phyloP scores from a whole-genome alignment of 306 rosid species.

The cucumber (Cucumis sativus) region Cucumber_9930_V3 NC_026657.2:26355501-26356000 shows the following conservation, averaged over 20 bases:
- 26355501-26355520: conserved; percentile 20
- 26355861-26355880: conserved; percentile 14
- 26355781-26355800: conserved; percentile 22
- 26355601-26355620: conserved; percentile 45
- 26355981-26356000: too few species aligned
- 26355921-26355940: conserved; percentile 10
- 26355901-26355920: conserved; percentile 24
- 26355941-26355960: too few species aligned
- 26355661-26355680: conserved; percentile 51
- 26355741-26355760: conserved; percentile 34
- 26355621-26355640: conserved; percentile 65
- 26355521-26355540: conserved; percentile 44
- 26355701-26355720: conserved; percentile 41
- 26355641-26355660: conserved; percentile 37
- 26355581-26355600: conserved; percentile 31
- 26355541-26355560: conserved; percentile 30
- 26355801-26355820: conserved; percentile 10
- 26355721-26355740: conserved; percentile 37
- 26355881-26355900: conserved; percentile 33
- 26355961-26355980: too few species aligned
- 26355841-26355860: conserved; percentile 21
- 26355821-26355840: conserved; percentile 16
- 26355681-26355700: conserved; percentile 75
- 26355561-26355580: conserved; percentile 43
- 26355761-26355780: conserved; percentile 35